Percentiles rank a stretch among this genome's conserved stretches.
These are phyloP conservation scores for Alloteropsis semialata DNA, from an alignment of 176 grass and related monocot species.

Conservation along the genomic window DNA sequence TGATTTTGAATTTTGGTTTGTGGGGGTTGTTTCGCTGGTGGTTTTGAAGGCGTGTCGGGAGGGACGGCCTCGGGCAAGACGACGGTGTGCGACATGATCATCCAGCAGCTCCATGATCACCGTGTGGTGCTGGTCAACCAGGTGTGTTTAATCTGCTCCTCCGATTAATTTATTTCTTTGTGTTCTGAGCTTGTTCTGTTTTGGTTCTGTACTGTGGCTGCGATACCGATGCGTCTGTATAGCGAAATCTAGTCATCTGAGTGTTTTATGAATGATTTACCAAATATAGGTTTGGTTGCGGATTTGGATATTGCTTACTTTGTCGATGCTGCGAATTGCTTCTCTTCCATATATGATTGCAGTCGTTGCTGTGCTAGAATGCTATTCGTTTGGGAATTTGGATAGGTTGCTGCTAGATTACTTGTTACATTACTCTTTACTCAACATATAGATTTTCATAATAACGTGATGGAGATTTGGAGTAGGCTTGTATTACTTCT, in stretches of 20 bases:
- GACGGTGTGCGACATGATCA: constrained; percentile 78
- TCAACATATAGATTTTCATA: background rate
- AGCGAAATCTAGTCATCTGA: background rate
- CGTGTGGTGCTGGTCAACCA: constrained; percentile 77
- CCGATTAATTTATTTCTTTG: background rate
- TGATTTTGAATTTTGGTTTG: background rate
- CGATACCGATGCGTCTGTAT: background rate
- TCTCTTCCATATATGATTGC: background rate
- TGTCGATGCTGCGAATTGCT: background rate
- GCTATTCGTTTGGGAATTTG: background rate
- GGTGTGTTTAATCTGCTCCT: constrained; percentile 24
- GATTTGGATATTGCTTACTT: background rate
- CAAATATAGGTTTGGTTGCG: background rate
- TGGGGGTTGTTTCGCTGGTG: background rate
- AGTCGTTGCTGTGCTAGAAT: background rate
- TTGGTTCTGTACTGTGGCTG: background rate
- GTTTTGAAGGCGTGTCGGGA: constrained; percentile 53
- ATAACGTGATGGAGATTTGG: background rate
- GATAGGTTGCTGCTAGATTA: background rate
- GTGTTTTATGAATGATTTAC: background rate
- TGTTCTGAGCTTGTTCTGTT: background rate
- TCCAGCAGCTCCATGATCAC: constrained; percentile 69
- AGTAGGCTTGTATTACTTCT: background rate
- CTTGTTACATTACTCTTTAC: background rate
- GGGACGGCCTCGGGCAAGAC: constrained; percentile 79